Evolutionary conservation across 805 yeast species (phyloP), one percentile per base, ranked within the genome.

Genomic region (Debaryomyces prosopidis): DNA sequence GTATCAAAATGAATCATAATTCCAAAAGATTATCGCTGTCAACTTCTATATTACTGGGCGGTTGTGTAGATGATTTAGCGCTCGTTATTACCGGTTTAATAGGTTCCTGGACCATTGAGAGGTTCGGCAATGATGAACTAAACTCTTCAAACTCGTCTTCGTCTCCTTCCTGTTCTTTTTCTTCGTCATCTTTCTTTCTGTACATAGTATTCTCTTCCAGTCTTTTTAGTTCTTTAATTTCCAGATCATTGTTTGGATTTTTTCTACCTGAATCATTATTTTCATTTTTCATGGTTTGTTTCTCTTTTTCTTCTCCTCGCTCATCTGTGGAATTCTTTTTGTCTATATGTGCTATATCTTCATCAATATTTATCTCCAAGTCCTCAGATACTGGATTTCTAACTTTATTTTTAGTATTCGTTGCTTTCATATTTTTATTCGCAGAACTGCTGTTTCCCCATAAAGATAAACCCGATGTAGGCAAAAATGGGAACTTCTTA

Each of bases 401-500:
- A 23, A 10, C 26, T 3, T 23, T 10, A 7, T 23, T 23, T 10
- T 23, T 23, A 7, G 26, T 4, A 23, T 7, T 10, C 9, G 26
- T 4, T 7, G 26, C 26, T 23, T 4, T 23, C 5, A 23, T 23
- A 23, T 4, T 23, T 23, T 23, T 23, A 10, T 10, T 23, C 26
- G 9, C 26, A 23, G 26, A 23, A 20, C 38, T 23, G 28, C 40
- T 23, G 26, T 34, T 34, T 7, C 37, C 37, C 37, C 37, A 34
- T 7, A 34, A 34, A 2, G 19, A 18, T 34, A 19, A 36, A 8
- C 45, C 51, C 7, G 27, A 34, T 32, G 49, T 35, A 26, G 66
- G 61, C 12, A 59, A 43, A 32, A 59, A 57, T 4, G 63, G 58
- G 28, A 55, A 59, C 32, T 56, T 17, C 38, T 54, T 58, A 19